Base-by-base conservation (phyloP, 768 basidiomycete genomes). In the Trametes elegans region DNA sequence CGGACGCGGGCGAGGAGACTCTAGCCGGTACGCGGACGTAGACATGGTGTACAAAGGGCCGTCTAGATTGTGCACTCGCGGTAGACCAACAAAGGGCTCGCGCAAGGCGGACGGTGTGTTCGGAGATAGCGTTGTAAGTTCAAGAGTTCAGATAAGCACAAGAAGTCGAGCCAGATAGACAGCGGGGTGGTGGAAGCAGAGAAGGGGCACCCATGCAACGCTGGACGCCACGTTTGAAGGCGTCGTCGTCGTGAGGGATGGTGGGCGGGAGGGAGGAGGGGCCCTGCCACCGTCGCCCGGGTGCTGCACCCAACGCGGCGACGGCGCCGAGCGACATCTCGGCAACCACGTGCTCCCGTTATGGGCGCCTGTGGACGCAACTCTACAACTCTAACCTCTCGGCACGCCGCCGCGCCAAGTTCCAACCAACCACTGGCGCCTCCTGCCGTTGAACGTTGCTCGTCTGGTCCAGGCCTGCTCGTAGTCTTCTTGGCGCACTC, bases 1-100 rank as follows among this genome's bases (percentile, higher is more conserved):
- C 13, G 84, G 85, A 41, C 83, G 79, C 19, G 84, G 74, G 34
- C 84, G 82, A 31, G 85, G 79, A 0, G 82, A 74, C 68, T 88
- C 80, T 40, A 90, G 74, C 59, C 79, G 79, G 73, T 88, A 85
- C 14, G 80, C 83, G 24, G 83, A 72, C 57, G 75, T 74, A 51
- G 82, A 83, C 85, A 86, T 84, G 58, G 58, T 68, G 14, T 31
- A 53, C 55, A 55, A 58, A 50, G 35, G 46, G 44, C 27, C 31
- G 9, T 24, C 40, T 23, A 29, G 43, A 26, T 26, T 55, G 53
- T 52, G 46, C 39, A 39, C 26, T 49, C 18, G 27, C 16, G 23
- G 29, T n/a, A 14, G 36, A 42, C 55, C 51, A 43, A 46, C 49
- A 55, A 55, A 43, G 55, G 55, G 18, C 39, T 53, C 41, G 39